Evolutionary conservation across 495 filamentous ascomycete species (phyloP).

Genomic region (Cairneyella variabilis): DNA sequence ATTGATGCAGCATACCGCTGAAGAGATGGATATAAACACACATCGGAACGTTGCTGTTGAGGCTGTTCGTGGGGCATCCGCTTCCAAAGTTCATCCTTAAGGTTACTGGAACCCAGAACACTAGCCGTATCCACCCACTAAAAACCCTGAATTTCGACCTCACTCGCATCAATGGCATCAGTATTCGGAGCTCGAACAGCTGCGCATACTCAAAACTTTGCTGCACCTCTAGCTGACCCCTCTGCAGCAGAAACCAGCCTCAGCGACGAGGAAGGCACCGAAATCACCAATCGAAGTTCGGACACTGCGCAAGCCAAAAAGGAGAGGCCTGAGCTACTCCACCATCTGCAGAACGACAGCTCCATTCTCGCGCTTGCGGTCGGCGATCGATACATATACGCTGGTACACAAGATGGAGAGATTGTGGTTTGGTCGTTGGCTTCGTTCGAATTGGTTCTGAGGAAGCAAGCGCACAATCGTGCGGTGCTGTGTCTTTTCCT

Average conservation of each 20-base stretch:
- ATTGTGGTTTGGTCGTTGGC: conserved; percentile 86
- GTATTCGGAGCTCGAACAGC: conserved; percentile 18
- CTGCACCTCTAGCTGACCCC: conserved; percentile 15
- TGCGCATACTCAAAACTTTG: conserved; percentile 5
- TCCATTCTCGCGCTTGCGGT: conserved; percentile 72
- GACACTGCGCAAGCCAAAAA: conserved; percentile 3
- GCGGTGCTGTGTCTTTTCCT: conserved; percentile 85
- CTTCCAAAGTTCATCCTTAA: not conserved
- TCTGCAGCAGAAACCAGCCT: conserved; percentile 16
- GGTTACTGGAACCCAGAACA: too few species aligned
- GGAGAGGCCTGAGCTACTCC: conserved; percentile 51
- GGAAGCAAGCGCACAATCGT: conserved; percentile 80
- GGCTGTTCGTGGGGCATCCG: not conserved
- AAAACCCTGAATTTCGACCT: not conserved
- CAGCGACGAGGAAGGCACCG: conserved; percentile 22
- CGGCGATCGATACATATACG: conserved; percentile 63
- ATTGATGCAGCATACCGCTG: too few species aligned
- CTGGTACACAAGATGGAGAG: conserved; percentile 87
- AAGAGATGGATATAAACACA: too few species aligned
- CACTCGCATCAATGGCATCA: conserved; percentile 20
- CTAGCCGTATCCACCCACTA: not conserved
- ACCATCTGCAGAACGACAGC: conserved; percentile 65
- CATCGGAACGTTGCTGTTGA: not conserved
- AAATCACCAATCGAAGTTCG: conserved; percentile 14
- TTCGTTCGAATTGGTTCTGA: conserved; percentile 72